These are phyloP conservation scores for Singerocomus inundabilis DNA, from an alignment of 1,284 basidiomycete genomes.

Conservation along the genomic window DNA sequence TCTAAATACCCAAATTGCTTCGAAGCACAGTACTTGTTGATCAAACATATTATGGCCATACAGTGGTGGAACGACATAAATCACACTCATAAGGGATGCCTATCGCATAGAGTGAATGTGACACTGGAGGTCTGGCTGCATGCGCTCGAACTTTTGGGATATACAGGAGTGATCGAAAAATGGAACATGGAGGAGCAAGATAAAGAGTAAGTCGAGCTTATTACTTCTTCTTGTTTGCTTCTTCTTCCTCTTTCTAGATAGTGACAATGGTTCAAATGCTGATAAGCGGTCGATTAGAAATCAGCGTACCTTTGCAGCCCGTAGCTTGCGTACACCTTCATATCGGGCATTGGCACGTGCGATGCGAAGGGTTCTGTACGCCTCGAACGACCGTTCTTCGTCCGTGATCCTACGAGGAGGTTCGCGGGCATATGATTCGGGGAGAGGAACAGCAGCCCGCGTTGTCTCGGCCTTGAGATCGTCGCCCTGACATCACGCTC, in stretches of 20 bases:
- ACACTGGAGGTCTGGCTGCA: constrained; percentile 14
- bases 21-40: background rate
- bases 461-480: constrained; percentile 83
- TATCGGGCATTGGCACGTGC: constrained; percentile 83
- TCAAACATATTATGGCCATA: background rate
- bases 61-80: background rate
- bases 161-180: constrained; percentile 21
- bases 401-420: constrained; percentile 90
- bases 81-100: constrained; percentile 31
- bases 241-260: constrained; percentile 84
- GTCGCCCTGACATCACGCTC: constrained; percentile 58
- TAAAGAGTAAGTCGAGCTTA: background rate
- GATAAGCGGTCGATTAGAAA: constrained; percentile 1
- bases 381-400: constrained; percentile 88
- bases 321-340: constrained; percentile 84
- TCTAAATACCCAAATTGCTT: constrained; percentile 21
- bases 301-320: constrained; percentile 70
- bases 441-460: constrained; percentile 70
- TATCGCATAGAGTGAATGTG: constrained; percentile 27
- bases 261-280: constrained; percentile 5
- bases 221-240: constrained; percentile 91
- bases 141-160: constrained; percentile 40
- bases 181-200: constrained; percentile 7
- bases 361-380: constrained; percentile 87
- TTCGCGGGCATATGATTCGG: constrained; percentile 70